Percentiles rank a stretch among this genome's conserved stretches.
Conservation (phyloP, 2,329 filamentous ascomycete species). For the Septoria linicola region DNA sequence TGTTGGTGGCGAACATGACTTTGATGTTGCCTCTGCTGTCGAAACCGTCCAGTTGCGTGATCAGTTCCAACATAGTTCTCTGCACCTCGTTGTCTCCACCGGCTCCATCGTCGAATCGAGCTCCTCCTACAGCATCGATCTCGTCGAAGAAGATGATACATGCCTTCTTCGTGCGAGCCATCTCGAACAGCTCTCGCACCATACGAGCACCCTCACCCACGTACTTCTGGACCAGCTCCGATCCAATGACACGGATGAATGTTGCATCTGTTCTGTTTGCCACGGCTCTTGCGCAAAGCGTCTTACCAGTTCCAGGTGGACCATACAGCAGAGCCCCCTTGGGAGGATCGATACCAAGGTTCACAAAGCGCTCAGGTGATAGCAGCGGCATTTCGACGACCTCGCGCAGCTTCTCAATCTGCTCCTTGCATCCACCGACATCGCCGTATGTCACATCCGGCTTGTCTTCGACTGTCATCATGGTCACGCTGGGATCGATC, state of each 20-base stretch:
- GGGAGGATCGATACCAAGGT: constrained; percentile 96
- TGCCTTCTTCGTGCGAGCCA: constrained; percentile 98
- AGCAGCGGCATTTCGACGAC: constrained; percentile 98
- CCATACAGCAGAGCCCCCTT: constrained; percentile 97
- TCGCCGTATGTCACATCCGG: constrained; percentile 98
- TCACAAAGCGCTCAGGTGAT: constrained; percentile 95
- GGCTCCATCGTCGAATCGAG: constrained; percentile 93
- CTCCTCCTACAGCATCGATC: constrained; percentile 93
- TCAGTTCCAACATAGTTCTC: constrained; percentile 95
- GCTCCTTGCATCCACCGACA: constrained; percentile 98
- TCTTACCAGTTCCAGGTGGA: constrained; percentile 98
- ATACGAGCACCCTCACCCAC: constrained; percentile 97
- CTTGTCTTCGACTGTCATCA: constrained; percentile 99
- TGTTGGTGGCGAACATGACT: constrained; percentile 98
- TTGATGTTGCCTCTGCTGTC: constrained; percentile 98
- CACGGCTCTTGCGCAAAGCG: constrained; percentile 92
- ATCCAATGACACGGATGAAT: constrained; percentile 97
- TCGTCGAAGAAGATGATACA: constrained; percentile 99
- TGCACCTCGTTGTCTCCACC: constrained; percentile 98
- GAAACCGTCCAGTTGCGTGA: constrained; percentile 95
- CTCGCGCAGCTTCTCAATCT: constrained; percentile 97
- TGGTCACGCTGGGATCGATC: constrained; percentile 97
- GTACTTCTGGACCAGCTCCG: constrained; percentile 97
- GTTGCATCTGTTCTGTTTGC: constrained; percentile 98
- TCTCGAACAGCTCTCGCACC: constrained; percentile 98